phyloP scores from a whole-genome alignment of 805 yeast species.

The Cyberlindnera nakhonratchasimensis region DNA sequence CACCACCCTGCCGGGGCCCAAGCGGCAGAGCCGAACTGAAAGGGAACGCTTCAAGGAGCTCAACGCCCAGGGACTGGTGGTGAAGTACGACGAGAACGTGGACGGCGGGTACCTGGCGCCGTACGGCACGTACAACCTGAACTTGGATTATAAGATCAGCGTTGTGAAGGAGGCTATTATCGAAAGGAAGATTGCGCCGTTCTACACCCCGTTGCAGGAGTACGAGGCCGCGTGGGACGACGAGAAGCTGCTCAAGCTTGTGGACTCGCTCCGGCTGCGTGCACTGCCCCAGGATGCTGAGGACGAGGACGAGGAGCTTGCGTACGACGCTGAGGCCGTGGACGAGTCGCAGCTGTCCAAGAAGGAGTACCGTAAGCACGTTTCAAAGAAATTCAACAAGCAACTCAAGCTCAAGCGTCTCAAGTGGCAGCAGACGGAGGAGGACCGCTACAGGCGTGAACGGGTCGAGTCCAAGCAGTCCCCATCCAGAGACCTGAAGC shows the following conservation, averaged over 20 bases:
- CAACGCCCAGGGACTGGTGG: conserved; percentile 56
- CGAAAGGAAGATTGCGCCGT: conserved; percentile 78
- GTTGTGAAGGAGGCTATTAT: conserved; percentile 70
- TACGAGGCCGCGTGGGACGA: conserved; percentile 70
- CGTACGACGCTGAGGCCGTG: conserved; percentile 53
- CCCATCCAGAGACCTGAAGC: conserved; percentile 41
- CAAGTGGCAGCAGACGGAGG: conserved; percentile 35
- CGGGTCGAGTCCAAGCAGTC: conserved; percentile 35
- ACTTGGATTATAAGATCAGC: conserved; percentile 68
- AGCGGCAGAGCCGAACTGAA: conserved; percentile 47
- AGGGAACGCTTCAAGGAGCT: conserved; percentile 49
- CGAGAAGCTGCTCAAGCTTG: conserved; percentile 53
- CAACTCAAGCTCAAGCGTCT: conserved; percentile 39
- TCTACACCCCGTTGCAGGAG: conserved; percentile 85
- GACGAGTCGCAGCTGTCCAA: conserved; percentile 35
- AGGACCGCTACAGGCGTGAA: conserved; percentile 31
- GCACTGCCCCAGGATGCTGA: conserved; percentile 45
- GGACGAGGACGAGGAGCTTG: conserved; percentile 59
- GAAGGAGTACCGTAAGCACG: conserved; percentile 44
- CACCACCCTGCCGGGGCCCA: conserved; percentile 13
- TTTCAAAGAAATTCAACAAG: conserved; percentile 36
- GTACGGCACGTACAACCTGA: conserved; percentile 75
- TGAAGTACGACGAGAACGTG: conserved; percentile 63
- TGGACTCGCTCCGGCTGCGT: conserved; percentile 54
- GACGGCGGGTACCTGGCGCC: conserved; percentile 96